phyloP scores from a whole-genome alignment of 2,329 filamentous ascomycete species.

The Fusarium equiseti region DNA sequence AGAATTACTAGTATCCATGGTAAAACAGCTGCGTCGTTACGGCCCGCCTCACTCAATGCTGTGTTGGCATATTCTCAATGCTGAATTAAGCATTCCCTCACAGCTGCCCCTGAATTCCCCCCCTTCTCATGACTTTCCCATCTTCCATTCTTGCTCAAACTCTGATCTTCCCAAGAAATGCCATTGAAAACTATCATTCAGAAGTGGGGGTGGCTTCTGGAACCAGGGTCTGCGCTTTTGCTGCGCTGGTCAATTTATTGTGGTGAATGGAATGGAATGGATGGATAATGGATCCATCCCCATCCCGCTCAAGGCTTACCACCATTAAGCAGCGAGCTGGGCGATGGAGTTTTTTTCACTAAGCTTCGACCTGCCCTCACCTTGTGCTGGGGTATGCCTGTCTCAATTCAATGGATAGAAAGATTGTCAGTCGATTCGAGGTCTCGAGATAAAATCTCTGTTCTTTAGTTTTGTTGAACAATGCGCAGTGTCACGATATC shows the following conservation, averaged over 20 bases:
- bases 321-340: constrained; percentile 38
- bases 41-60: constrained; percentile 35
- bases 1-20: constrained; percentile 4
- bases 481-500: constrained; percentile 7
- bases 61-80: constrained; percentile 22
- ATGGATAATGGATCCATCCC: constrained; percentile 36
- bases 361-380: constrained; percentile 22
- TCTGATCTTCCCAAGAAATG: constrained; percentile 4
- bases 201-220: constrained; percentile 31
- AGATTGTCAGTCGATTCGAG: constrained; percentile 18
- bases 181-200: constrained; percentile 28
- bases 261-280: constrained; percentile 26
- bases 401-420: constrained; percentile 25
- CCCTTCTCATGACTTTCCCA: constrained; percentile 1
- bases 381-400: constrained; percentile 39
- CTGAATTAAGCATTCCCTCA: constrained; percentile 16
- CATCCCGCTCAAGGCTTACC: constrained; percentile 21
- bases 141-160: constrained; percentile 8
- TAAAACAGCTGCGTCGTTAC: constrained; percentile 26
- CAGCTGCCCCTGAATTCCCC: constrained; percentile 5
- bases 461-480: constrained; percentile 18
- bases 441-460: constrained; percentile 15
- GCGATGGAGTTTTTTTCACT: constrained; percentile 35
- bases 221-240: constrained; percentile 25
- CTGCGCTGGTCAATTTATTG: constrained; percentile 30